These are phyloP conservation scores for Skeletonema costatum DNA, from an alignment of 108 stramenopile species.

Conservation along the genomic window DNA sequence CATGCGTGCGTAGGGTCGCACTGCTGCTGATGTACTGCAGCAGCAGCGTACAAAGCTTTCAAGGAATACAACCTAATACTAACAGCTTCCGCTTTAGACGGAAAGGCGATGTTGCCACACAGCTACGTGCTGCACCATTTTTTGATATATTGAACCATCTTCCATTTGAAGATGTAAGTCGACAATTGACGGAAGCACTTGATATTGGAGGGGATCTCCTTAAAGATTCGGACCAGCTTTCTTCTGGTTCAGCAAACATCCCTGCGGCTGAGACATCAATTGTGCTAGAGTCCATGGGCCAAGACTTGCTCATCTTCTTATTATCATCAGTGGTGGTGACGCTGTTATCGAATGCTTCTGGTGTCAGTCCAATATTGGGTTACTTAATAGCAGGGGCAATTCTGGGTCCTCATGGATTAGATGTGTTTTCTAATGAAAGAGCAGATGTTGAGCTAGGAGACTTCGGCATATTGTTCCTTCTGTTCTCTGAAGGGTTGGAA, in stretches of 20 bases:
- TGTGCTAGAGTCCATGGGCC: conserved; percentile 60
- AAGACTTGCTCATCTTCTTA: conserved; percentile 68
- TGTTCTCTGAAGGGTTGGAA: conserved; percentile 77
- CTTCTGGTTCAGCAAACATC: conserved; percentile 14
- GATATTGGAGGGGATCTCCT: conserved; percentile 36
- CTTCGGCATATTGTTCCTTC: conserved; percentile 80
- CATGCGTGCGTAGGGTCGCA: background rate
- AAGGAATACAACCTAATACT: background rate
- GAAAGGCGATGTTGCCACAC: background rate
- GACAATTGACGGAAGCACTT: conserved; percentile 25
- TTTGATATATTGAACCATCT: background rate
- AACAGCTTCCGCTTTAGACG: background rate
- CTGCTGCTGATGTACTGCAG: background rate
- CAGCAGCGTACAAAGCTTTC: background rate
- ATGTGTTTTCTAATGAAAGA: conserved; percentile 63
- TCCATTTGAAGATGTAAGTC: conserved; percentile 19
- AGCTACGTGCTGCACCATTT: conserved; percentile 3
- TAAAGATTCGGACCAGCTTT: conserved; percentile 15
- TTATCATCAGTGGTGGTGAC: conserved; percentile 66
- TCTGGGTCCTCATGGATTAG: conserved; percentile 67
- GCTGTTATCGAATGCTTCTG: conserved; percentile 34
- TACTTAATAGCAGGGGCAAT: conserved; percentile 63
- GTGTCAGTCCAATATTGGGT: conserved; percentile 69
- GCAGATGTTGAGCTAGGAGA: conserved; percentile 76
- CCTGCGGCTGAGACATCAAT: conserved; percentile 52